Evolutionary conservation across 352 stramenopile species (phyloP), one percentile per base, ranked within the genome.

Genomic region (Pythium graminicola): DNA sequence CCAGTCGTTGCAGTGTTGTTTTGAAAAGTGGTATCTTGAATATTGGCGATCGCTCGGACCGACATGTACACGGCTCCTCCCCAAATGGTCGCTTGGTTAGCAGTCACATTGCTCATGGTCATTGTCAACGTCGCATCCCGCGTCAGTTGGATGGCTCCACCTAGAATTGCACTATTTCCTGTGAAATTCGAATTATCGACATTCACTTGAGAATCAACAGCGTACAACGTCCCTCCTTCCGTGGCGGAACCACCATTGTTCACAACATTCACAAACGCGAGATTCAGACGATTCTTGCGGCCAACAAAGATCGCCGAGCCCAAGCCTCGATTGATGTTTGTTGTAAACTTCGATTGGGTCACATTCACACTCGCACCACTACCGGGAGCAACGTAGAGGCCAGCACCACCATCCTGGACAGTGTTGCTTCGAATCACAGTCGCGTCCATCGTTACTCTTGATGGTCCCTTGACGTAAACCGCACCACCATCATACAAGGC

Each of bases 401-500:
- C 76, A 4, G 65, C 76, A 14, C 73, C 76, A 14, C 70, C 45
- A 24, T 76, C 76, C 17, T 81, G 40, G 23, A 76, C 76, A 2
- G 36, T 14, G 19, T 87, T 87, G 9, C 39, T 16, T 1, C 66
- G 14, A 24, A 83, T 58, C 0, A 49, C 26, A 0, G 59, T 64
- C 4, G 62, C 42, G 9, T 6, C 10, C 24, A 84, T 36, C 1
- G 22, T 29, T 0, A 87, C 14, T 6, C 35, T 24, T 3, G 72
- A 56, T 16, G 54, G 52, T 1, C 70, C 62, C 29, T 54, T 70
- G 31, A 85, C 65, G 39, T 73, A 84, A 10, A 89, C 62, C 1
- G 46, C 76, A 6, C 79, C 79, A 9, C 79, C 79, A 39, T 81
- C 69, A 39, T 84, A 86, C 19, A 75, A 74, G 2, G 79, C 79